These are phyloP conservation scores for Aurifilum marmelostoma DNA, from an alignment of 2,329 filamentous ascomycete species.

Conservation along the genomic window DNA sequence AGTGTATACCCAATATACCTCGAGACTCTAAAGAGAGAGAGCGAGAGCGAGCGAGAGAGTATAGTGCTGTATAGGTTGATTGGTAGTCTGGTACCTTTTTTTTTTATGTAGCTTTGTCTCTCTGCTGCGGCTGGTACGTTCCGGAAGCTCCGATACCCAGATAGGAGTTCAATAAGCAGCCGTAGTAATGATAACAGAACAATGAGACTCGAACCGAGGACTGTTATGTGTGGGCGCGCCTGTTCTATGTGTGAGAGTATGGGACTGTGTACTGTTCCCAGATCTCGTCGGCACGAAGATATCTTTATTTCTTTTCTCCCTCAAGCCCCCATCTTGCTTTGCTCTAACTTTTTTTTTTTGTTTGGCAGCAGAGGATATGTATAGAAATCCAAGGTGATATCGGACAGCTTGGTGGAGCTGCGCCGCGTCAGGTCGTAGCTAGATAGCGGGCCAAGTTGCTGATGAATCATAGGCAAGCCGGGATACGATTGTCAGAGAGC, in stretches of 20 bases:
- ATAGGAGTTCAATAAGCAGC: conserved; percentile 12
- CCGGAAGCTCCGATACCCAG: conserved; percentile 25
- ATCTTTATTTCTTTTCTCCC: neutral
- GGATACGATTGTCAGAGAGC: conserved; percentile 25
- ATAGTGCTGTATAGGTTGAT: neutral
- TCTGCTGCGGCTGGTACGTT: conserved; percentile 3
- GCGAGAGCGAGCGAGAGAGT: too few species aligned
- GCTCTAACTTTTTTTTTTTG: conserved; percentile 2
- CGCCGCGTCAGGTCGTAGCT: conserved; percentile 28
- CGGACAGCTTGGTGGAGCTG: conserved; percentile 21
- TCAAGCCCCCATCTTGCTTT: conserved; percentile 18
- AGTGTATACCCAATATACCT: neutral
- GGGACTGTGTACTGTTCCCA: neutral
- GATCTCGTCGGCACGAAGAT: neutral
- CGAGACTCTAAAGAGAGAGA: too few species aligned
- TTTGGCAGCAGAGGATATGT: conserved; percentile 18
- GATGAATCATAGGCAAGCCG: conserved; percentile 29
- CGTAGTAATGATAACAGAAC: neutral
- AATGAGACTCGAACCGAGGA: neutral
- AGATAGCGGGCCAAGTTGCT: conserved; percentile 25
- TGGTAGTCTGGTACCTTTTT: neutral
- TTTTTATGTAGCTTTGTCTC: conserved; percentile 2
- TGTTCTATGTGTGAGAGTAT: neutral
- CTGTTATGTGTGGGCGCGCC: neutral
- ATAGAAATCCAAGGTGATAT: conserved; percentile 23